Evolutionary conservation across 2,329 filamentous ascomycete genomes (phyloP).

Genomic region (Cladosporium sp.): DNA sequence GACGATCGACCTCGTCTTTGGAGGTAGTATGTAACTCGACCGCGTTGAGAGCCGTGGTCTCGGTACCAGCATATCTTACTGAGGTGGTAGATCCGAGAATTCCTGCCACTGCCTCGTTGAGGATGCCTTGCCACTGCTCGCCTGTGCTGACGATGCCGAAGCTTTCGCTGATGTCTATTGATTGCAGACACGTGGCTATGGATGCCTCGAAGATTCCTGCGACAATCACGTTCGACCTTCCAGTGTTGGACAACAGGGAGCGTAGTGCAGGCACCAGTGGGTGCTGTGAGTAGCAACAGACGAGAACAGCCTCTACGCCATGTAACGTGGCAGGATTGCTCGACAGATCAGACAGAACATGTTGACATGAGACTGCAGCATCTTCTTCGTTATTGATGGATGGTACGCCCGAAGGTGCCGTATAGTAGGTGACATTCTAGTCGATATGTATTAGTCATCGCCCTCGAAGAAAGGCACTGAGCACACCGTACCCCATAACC

Average conservation of each 20-base stretch:
- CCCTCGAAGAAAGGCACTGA: neutral
- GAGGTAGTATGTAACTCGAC: slow-evolving; percentile 73
- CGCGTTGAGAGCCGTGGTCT: slow-evolving; percentile 78
- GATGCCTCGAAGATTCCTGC: slow-evolving; percentile 88
- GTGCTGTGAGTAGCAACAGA: slow-evolving; percentile 88
- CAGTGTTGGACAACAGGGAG: slow-evolving; percentile 20
- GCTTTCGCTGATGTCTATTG: slow-evolving; percentile 50
- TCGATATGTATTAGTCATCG: neutral
- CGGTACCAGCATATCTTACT: slow-evolving; percentile 70
- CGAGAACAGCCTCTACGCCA: slow-evolving; percentile 61
- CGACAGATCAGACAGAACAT: slow-evolving; percentile 60
- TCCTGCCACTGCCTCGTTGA: slow-evolving; percentile 63
- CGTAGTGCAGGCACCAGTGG: slow-evolving; percentile 61
- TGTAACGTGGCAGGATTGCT: slow-evolving; percentile 54
- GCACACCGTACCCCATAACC: slow-evolving; percentile 35
- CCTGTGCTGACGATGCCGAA: slow-evolving; percentile 93
- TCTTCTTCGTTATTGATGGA: slow-evolving; percentile 79
- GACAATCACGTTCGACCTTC: slow-evolving; percentile 52
- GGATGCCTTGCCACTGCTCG: slow-evolving; percentile 74
- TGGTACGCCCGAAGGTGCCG: slow-evolving; percentile 64
- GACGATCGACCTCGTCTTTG: slow-evolving; percentile 61
- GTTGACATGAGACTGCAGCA: slow-evolving; percentile 61
- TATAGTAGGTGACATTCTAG: slow-evolving; percentile 56
- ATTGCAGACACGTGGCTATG: slow-evolving; percentile 63
- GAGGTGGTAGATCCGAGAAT: slow-evolving; percentile 58